Conservation (phyloP, 768 basidiomycete genomes). For the Clitopilus passeckerianus region DNA sequence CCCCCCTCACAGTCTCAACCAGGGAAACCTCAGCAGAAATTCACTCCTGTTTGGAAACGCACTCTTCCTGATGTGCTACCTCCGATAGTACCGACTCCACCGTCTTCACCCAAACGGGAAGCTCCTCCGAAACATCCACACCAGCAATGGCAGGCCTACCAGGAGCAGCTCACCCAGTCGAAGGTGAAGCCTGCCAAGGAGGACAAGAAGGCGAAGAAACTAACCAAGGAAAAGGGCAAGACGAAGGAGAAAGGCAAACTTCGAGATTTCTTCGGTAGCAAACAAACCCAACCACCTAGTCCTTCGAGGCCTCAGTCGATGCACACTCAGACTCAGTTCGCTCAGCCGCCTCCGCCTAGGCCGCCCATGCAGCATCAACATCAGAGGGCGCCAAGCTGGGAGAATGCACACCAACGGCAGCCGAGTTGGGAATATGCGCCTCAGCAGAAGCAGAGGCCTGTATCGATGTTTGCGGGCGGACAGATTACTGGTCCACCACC, state of each 20-base stretch:
- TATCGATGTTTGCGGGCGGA: not conserved
- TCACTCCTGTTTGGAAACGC: slow-evolving; percentile 42
- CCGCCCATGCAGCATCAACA: not conserved
- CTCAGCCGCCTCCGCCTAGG: not conserved
- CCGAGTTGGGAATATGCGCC: not conserved
- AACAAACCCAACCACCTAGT: not conserved
- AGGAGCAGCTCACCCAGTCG: slow-evolving; percentile 7
- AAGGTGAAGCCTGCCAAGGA: not conserved
- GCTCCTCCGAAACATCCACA: slow-evolving; percentile 7
- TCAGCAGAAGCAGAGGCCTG: not conserved
- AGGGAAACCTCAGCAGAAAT: slow-evolving; percentile 18
- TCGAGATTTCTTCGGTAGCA: not conserved
- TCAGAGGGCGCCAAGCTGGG: not conserved
- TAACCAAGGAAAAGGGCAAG: not conserved
- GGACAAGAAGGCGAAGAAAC: slow-evolving; percentile 6
- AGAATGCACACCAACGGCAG: not conserved
- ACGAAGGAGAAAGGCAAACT: not conserved
- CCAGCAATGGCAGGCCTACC: slow-evolving; percentile 7
- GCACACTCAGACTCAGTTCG: not conserved
- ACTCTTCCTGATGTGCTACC: slow-evolving; percentile 19
- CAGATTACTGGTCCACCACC: not conserved
- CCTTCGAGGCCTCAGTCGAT: not conserved
- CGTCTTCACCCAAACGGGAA: slow-evolving; percentile 9
- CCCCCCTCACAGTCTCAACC: slow-evolving; percentile 17
- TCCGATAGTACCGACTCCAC: slow-evolving; percentile 20